These are phyloP conservation scores for Blastocystis sp. DNA, from an alignment of 352 stramenopile genomes.

Conservation along the genomic window DNA sequence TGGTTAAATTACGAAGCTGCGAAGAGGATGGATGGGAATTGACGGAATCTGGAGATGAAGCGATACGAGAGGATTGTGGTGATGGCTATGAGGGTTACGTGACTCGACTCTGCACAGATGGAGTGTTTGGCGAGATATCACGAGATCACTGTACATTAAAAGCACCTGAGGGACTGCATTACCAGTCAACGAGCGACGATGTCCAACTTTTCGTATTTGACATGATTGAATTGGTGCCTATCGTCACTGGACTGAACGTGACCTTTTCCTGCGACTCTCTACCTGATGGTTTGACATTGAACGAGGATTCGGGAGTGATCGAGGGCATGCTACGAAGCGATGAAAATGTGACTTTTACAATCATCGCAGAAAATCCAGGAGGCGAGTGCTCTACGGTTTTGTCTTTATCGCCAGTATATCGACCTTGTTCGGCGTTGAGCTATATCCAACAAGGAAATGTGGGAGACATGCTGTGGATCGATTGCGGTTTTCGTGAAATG, in stretches of 20 bases:
- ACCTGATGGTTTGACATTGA: not conserved
- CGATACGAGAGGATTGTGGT: not conserved
- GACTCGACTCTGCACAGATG: not conserved
- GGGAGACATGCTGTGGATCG: not conserved
- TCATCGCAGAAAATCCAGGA: not conserved
- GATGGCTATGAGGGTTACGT: constrained; percentile 1
- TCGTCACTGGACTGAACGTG: not conserved
- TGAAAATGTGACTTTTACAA: not conserved
- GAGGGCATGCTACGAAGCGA: not conserved
- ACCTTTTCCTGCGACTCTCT: not conserved
- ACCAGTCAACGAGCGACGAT: not conserved
- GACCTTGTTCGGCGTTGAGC: not conserved
- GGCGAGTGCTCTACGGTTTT: not conserved
- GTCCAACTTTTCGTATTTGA: not conserved
- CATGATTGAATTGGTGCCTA: not conserved
- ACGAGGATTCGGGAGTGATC: not conserved
- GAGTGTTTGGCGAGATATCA: not conserved
- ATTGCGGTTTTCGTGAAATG: not conserved
- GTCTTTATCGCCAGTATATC: not conserved
- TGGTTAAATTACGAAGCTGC: not conserved
- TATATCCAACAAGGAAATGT: not conserved
- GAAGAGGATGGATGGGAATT: not conserved
- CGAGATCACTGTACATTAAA: not conserved
- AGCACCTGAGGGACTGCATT: not conserved
- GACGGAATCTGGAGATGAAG: not conserved